Conservation (phyloP, 495 filamentous ascomycete genomes). For the Xylaria cubensis region DNA sequence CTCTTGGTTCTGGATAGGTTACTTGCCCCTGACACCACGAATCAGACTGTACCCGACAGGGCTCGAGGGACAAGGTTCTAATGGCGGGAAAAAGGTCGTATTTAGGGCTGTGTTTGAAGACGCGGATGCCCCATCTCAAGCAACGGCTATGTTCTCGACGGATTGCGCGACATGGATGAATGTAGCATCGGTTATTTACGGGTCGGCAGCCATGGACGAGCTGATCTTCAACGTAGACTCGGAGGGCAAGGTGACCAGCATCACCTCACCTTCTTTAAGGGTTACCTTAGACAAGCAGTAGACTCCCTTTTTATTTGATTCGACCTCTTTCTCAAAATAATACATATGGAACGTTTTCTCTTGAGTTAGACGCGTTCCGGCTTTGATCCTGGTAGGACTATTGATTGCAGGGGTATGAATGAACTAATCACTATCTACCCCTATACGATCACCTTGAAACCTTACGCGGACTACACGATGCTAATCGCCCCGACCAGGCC, state of each 20-base stretch:
- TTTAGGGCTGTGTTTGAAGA: slow-evolving; percentile 57
- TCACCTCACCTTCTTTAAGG: slow-evolving; percentile 40
- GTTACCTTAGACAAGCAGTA: slow-evolving; percentile 36
- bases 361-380: not conserved
- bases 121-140: slow-evolving; percentile 34
- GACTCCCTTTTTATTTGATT: not conserved
- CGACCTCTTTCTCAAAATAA: not conserved
- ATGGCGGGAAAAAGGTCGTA: slow-evolving; percentile 43
- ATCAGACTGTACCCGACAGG: slow-evolving; percentile 54
- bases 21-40: slow-evolving; percentile 38
- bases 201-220: slow-evolving; percentile 38
- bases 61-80: slow-evolving; percentile 35
- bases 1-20: slow-evolving; percentile 8
- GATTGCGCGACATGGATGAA: slow-evolving; percentile 41
- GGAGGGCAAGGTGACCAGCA: slow-evolving; percentile 33
- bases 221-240: slow-evolving; percentile 41
- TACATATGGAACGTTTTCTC: not conserved
- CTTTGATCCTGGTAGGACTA: not conserved
- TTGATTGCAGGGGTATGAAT: not conserved
- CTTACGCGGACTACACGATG: not conserved
- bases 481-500: not conserved
- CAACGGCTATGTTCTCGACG: slow-evolving; percentile 42
- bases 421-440: not conserved
- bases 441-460: not conserved
- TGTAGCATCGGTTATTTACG: slow-evolving; percentile 39